These are phyloP conservation scores for Dioszegia aurantiaca DNA, from an alignment of 768 basidiomycete genomes.

Conservation along the genomic window DNA sequence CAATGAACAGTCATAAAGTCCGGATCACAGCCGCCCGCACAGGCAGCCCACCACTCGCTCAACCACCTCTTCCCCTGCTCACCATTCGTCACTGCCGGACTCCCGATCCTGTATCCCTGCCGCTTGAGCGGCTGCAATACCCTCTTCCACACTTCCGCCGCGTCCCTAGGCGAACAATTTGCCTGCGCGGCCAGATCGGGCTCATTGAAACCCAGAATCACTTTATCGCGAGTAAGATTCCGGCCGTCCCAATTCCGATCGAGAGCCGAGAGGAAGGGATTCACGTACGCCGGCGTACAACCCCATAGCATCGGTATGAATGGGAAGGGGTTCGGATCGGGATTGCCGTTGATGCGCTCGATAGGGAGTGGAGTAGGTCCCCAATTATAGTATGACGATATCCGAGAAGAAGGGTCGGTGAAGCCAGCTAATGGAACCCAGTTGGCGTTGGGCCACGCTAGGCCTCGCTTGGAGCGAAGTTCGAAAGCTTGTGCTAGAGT, in stretches of 20 bases:
- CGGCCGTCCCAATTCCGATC: slow-evolving; percentile 15
- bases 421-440: slow-evolving; percentile 32
- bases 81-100: slow-evolving; percentile 60
- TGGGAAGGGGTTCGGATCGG: slow-evolving; percentile 20
- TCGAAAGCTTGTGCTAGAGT: not conserved
- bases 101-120: slow-evolving; percentile 57
- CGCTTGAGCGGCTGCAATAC: slow-evolving; percentile 58
- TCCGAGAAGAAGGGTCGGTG: slow-evolving; percentile 17
- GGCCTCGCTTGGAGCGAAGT: slow-evolving; percentile 17
- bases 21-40: slow-evolving; percentile 58
- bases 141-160: slow-evolving; percentile 58
- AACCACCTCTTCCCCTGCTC: slow-evolving; percentile 61
- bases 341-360: not conserved
- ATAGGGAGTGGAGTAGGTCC: slow-evolving; percentile 17
- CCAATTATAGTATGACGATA: slow-evolving; percentile 36
- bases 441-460: slow-evolving; percentile 30
- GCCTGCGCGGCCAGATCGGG: slow-evolving; percentile 57
- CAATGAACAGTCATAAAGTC: slow-evolving; percentile 62
- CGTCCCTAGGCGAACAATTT: slow-evolving; percentile 58
- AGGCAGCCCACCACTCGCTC: slow-evolving; percentile 58
- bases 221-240: slow-evolving; percentile 16
- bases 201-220: slow-evolving; percentile 32
- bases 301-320: slow-evolving; percentile 41
- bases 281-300: slow-evolving; percentile 17
- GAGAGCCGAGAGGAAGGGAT: slow-evolving; percentile 16